phyloP scores from a whole-genome alignment of 1,284 basidiomycete genomes.

The Boletus albobrunnescens region DNA sequence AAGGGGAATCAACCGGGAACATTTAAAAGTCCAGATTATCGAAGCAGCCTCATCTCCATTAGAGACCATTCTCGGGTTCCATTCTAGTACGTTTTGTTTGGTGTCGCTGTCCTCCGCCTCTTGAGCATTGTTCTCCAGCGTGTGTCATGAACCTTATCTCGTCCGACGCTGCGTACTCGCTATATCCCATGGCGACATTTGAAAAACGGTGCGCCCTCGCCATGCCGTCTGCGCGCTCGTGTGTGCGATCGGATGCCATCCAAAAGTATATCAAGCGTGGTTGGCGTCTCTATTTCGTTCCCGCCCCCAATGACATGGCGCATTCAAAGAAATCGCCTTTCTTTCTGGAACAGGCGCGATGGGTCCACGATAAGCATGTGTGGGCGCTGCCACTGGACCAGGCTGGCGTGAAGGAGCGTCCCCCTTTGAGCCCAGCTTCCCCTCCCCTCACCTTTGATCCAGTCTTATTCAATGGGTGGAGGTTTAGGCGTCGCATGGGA shows the following conservation, averaged over 20 bases:
- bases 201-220: conserved; percentile 16
- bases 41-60: conserved; percentile 28
- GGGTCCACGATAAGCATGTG: conserved; percentile 26
- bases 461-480: conserved; percentile 28
- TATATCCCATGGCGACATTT: conserved; percentile 37
- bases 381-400: conserved; percentile 32
- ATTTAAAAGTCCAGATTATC: conserved; percentile 38
- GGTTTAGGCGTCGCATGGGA: rapidly evolving
- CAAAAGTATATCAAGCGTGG: conserved; percentile 31
- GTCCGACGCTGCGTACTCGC: conserved; percentile 31
- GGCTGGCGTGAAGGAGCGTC: conserved; percentile 19
- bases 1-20: background rate
- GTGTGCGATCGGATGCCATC: background rate
- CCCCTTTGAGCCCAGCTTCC: conserved; percentile 13
- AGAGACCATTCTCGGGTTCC: conserved; percentile 38
- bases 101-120: background rate
- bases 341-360: conserved; percentile 14
- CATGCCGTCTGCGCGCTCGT: background rate
- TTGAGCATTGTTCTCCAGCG: conserved; percentile 25
- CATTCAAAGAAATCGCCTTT: conserved; percentile 14
- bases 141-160: conserved; percentile 45
- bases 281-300: conserved; percentile 25
- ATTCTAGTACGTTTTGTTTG: conserved; percentile 38
- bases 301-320: background rate
- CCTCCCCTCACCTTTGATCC: conserved; percentile 24